Evolutionary conservation across 345 rosid species (phyloP).

Genomic region (Cochlearia excelsa): DNA sequence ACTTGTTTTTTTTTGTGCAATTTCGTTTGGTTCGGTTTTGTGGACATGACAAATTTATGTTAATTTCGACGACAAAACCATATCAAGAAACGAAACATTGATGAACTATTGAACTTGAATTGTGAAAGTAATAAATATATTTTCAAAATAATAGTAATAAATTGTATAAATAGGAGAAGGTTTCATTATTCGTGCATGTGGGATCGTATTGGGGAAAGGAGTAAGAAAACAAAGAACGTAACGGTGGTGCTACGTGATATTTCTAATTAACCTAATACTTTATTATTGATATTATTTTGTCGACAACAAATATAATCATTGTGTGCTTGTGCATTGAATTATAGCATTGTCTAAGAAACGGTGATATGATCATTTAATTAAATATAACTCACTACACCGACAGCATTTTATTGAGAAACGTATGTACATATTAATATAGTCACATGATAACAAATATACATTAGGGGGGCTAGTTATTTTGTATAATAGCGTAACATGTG

Average conservation of each 20-base stretch:
- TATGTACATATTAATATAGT: no score
- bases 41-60: no score
- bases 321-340: neutral
- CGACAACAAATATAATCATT: neutral
- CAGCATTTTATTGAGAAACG: constrained; percentile 12
- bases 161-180: neutral
- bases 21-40: no score
- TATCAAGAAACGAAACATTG: no score
- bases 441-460: no score
- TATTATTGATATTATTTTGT: no score
- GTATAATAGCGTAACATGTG: constrained; percentile 29
- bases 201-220: constrained; percentile 13
- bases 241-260: constrained; percentile 30
- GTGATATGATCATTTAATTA: constrained; percentile 28
- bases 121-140: neutral
- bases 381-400: constrained; percentile 24
- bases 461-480: constrained; percentile 4
- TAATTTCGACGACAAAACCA: no score
- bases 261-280: neutral
- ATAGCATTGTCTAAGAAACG: constrained; percentile 5
- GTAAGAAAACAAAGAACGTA: constrained; percentile 20
- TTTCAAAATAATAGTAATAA: no score
- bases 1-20: no score
- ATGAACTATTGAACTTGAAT: no score
- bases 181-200: constrained; percentile 24